Percentiles rank a stretch among this genome's conserved stretches.
phyloP scores from a whole-genome alignment of 345 rosid genomes.

The Salix viminalis region DNA sequence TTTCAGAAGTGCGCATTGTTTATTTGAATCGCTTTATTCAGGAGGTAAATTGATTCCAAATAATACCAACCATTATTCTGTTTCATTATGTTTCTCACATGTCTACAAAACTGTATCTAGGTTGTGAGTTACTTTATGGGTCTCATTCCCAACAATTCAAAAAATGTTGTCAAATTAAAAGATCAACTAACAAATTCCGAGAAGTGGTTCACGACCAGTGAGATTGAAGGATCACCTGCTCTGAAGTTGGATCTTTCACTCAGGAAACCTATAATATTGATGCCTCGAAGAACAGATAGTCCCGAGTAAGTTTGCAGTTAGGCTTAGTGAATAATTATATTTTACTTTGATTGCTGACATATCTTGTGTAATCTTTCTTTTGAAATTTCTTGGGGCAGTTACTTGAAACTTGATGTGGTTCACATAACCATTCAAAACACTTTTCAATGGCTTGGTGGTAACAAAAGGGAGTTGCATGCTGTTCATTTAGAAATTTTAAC shows the following conservation, averaged over 20 bases:
- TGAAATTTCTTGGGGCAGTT: slow-evolving; percentile 46
- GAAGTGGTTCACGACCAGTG: slow-evolving; percentile 80
- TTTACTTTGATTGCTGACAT: not conserved
- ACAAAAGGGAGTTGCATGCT: slow-evolving; percentile 69
- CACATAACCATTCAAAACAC: slow-evolving; percentile 81
- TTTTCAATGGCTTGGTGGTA: slow-evolving; percentile 80
- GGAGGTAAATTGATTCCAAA: slow-evolving; percentile 56
- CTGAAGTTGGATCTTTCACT: slow-evolving; percentile 87
- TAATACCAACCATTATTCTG: not conserved
- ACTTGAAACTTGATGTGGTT: slow-evolving; percentile 91
- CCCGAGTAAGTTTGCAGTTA: slow-evolving; percentile 61
- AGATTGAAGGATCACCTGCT: slow-evolving; percentile 95
- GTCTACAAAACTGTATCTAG: slow-evolving; percentile 40
- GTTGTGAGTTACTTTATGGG: slow-evolving; percentile 82
- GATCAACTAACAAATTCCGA: slow-evolving; percentile 88
- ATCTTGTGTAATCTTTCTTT: not conserved
- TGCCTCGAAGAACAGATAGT: slow-evolving; percentile 91
- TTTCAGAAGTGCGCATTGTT: slow-evolving; percentile 95
- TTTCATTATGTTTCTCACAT: slow-evolving; percentile 30
- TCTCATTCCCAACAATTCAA: slow-evolving; percentile 70
- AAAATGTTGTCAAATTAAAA: slow-evolving; percentile 61
- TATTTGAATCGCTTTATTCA: slow-evolving; percentile 93
- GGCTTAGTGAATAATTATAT: not conserved
- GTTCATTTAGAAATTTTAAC: slow-evolving; percentile 79
- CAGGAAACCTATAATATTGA: slow-evolving; percentile 82